These are phyloP conservation scores for Scheffersomyces cryptocercus DNA, from an alignment of 1,139 yeast species.

Conservation along the genomic window DNA sequence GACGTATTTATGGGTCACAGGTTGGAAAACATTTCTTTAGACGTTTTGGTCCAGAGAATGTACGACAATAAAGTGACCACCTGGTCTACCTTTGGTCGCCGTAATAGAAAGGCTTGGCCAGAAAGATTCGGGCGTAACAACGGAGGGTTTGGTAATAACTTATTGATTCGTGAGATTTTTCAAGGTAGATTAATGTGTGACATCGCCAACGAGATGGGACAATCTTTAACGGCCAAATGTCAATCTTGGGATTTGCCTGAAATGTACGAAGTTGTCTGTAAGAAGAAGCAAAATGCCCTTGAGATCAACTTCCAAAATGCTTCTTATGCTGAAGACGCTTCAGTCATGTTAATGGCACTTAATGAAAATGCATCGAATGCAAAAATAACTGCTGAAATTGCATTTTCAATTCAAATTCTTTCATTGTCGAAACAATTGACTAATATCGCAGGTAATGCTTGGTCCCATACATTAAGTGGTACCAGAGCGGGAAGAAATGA, in stretches of 20 bases:
- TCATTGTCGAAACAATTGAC: constrained; percentile 91
- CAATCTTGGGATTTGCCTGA: constrained; percentile 96
- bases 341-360: constrained; percentile 65
- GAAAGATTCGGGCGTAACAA: constrained; percentile 57
- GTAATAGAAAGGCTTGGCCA: constrained; percentile 77
- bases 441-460: constrained; percentile 93
- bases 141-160: constrained; percentile 47
- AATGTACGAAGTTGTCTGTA: constrained; percentile 79
- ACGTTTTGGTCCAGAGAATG: constrained; percentile 81
- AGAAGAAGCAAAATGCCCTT: constrained; percentile 56
- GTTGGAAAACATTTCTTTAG: constrained; percentile 75
- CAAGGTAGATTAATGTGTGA: constrained; percentile 92
- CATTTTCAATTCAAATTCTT: constrained; percentile 79
- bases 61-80: constrained; percentile 67
- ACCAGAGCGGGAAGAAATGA: constrained; percentile 97
- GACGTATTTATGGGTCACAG: constrained; percentile 90
- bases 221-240: constrained; percentile 86
- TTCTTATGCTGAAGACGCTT: constrained; percentile 67
- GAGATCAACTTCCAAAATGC: constrained; percentile 76
- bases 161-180: constrained; percentile 64
- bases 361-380: constrained; percentile 71
- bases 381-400: constrained; percentile 72
- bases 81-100: constrained; percentile 86
- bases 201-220: constrained; percentile 93
- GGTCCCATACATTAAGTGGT: constrained; percentile 95